These are phyloP conservation scores for Marasmius sp. DNA, from an alignment of 1,284 basidiomycete species.

Conservation along the genomic window DNA sequence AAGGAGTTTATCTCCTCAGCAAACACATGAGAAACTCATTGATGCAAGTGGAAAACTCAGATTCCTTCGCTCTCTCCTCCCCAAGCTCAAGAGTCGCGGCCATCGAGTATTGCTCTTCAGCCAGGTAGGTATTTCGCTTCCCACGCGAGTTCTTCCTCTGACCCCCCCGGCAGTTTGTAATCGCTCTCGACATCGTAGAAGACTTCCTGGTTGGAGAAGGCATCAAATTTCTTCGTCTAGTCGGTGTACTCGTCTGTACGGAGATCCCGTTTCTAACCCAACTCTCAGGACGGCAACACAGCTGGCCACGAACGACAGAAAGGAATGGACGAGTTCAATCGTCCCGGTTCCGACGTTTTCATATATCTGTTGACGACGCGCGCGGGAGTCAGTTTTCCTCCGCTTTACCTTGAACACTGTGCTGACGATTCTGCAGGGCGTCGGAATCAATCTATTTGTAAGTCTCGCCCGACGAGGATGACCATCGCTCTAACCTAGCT, in stretches of 20 bases:
- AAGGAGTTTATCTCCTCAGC: constrained; percentile 52
- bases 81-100: constrained; percentile 85
- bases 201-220: constrained; percentile 91
- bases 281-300: constrained; percentile 82
- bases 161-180: constrained; percentile 67
- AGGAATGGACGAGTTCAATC: constrained; percentile 93
- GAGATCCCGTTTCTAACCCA: constrained; percentile 7
- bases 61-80: constrained; percentile 80
- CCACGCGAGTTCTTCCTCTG: neutral
- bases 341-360: constrained; percentile 82
- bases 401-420: neutral
- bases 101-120: constrained; percentile 97
- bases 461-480: constrained; percentile 14
- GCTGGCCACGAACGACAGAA: constrained; percentile 88
- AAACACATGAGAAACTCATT: constrained; percentile 79
- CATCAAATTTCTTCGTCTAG: constrained; percentile 88
- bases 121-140: constrained; percentile 62
- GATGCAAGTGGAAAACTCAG: constrained; percentile 88
- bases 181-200: constrained; percentile 88
- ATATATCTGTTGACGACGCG: constrained; percentile 93
- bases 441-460: constrained; percentile 87
- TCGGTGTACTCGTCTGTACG: constrained; percentile 36
- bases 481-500: neutral
- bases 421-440: constrained; percentile 37
- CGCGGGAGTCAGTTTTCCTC: constrained; percentile 69